Base-by-base conservation (phyloP, 1,284 basidiomycete genomes). In the Pseudozyma flocculosa region DNA sequence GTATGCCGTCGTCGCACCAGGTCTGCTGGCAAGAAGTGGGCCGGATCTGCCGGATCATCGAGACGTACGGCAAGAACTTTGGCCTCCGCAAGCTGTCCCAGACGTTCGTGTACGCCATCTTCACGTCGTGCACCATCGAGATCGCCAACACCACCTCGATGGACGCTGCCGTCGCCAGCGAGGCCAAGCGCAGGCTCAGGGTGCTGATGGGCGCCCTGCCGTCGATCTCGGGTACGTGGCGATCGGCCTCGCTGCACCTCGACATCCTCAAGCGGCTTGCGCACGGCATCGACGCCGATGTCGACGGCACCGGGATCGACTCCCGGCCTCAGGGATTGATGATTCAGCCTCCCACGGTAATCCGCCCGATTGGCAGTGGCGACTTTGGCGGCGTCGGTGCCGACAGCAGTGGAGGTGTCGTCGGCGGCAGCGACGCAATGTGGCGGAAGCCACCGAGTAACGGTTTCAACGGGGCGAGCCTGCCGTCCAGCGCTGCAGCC, bases 111-210 rank as follows among this genome's bases (percentile, higher is more conserved):
- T 73, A 65, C 51, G 65, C 58, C 51, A 56, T 73, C 38, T 73
- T 71, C 26, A 73, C 61, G 1, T 62, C 68, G 8, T 59, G 59
- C 2, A 71, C 70, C 17, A 68, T 73, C 50, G 61, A 63, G 45
- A 53, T 73, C 32, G 69, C 62, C 39, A 71, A 73, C 37, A 70
- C 67, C 14, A 73, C 68, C 3, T 67, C 62, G 23, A 55, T 48
- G 10, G 66, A 73, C 24, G 43, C 49, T 3, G 32, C 19, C 15
- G 45, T 53, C 7, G 64, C 56, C 19, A 7, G 32, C 9, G 61
- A 62, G 40, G 70, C 70, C 4, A 70, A 72, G 42, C 32, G 61
- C n/a, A 47, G 62, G 36, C 43, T 68, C 34, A 36, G 46, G 4
- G 50, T 65, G 48, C 58, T 68, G 23, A 68, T 68, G 65, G 52